Conservation (phyloP, 2,329 filamentous ascomycete genomes). For the Colletotrichum kahawae region DNA sequence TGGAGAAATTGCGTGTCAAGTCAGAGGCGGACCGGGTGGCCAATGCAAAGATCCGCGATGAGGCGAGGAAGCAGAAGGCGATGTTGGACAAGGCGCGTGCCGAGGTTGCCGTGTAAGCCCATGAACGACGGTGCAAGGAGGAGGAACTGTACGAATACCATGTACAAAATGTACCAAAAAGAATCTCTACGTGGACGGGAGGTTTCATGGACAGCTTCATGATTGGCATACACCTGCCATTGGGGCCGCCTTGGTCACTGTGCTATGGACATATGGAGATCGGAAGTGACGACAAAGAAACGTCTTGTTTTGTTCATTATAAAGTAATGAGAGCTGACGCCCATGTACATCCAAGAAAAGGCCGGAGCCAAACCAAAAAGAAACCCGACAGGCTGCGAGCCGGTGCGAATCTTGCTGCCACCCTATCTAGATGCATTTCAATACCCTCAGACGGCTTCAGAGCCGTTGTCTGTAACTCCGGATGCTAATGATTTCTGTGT, state of each 20-base stretch:
- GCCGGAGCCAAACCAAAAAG: neutral
- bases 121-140: neutral
- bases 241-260: neutral
- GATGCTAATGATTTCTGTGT: conserved; percentile 1
- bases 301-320: neutral
- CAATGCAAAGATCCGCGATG: conserved; percentile 56
- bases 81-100: conserved; percentile 46
- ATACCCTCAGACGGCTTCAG: neutral
- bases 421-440: neutral
- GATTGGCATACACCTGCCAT: neutral
- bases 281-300: neutral
- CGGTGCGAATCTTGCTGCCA: neutral
- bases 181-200: neutral
- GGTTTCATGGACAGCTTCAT: neutral
- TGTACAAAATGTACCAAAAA: conserved; percentile 24
- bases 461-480: conserved; percentile 5
- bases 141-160: conserved; percentile 13
- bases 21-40: conserved; percentile 60
- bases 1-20: conserved; percentile 59
- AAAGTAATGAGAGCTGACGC: neutral
- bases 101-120: conserved; percentile 28
- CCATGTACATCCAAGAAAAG: conserved; percentile 6
- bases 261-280: neutral
- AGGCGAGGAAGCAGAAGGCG: conserved; percentile 66
- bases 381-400: neutral